Base-by-base conservation (phyloP, 2,329 filamentous ascomycete genomes). In the Fusarium siculi region DNA sequence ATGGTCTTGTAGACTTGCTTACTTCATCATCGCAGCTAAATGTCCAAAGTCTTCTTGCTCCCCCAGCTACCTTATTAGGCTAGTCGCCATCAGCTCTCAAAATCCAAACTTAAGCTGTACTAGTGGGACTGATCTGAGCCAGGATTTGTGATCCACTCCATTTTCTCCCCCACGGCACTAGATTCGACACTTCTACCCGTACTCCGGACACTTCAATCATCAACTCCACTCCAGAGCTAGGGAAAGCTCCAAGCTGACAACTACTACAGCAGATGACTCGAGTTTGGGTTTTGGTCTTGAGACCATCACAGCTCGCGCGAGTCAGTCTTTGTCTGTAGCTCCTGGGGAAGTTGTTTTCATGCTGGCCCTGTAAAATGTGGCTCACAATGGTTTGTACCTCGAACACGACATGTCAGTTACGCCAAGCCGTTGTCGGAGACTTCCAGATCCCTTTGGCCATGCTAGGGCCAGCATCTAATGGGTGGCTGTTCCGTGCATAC, bases 371-470 rank as follows among this genome's bases (percentile, higher is more conserved):
- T 37, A 30, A 56, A 56, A 50, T 42, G n/a, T 42, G 40, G 49
- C 47, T 58, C 30, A 37, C 32, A 25, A n/a, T 42, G 28, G 39
- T 23, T 55, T 40, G 62, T 74, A 32, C 32, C 32, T 32, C 55
- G 34, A 60, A 71, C 44, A 30, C 42, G 61, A 74, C 49, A 58
- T 71, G 50, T 74, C 70, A 74, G 43, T 30, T 63, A 28, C 37
- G 62, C 70, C 62, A 73, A 73, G 66, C 53, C 49, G 25, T 44
- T 34, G 43, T 73, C 63, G 66, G 70, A 57, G 70, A 69, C 37
- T 70, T 73, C 69, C 32, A 37, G 23, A 21, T 53, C 23, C 14
- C 15, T 37, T 28, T 37, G 5, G 15, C 34, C 12, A 28, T 21
- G 21, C n/a, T 46, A 19, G 18, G 46, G 37, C 58, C 46, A 11